Conservation (phyloP, 768 basidiomycete species). For the Termitomyces sp. region DNA sequence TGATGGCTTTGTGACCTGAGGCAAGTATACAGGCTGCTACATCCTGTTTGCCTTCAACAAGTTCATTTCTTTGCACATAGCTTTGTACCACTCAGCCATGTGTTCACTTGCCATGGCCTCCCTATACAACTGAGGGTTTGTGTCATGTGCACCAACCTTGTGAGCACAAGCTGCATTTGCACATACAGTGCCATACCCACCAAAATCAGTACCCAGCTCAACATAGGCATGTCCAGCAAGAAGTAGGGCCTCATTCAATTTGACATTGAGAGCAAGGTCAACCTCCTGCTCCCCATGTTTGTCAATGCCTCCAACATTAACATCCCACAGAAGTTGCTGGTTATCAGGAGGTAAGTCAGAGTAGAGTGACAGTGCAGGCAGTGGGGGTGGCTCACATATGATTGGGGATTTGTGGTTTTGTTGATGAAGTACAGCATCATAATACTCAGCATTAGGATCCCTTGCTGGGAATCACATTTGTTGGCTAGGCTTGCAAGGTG, state of each 20-base stretch:
- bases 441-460: background rate
- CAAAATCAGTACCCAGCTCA: background rate
- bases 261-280: background rate
- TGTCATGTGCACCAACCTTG: conserved; percentile 6
- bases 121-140: background rate
- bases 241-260: background rate
- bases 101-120: too few relatives aligned
- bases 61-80: too few relatives aligned
- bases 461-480: background rate
- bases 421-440: background rate
- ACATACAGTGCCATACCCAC: background rate
- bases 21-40: too few relatives aligned
- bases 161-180: background rate
- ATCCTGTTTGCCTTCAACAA: too few relatives aligned
- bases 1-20: too few relatives aligned
- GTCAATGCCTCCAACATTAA: too few relatives aligned
- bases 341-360: background rate
- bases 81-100: too few relatives aligned
- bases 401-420: background rate
- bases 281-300: background rate
- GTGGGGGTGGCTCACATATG: background rate
- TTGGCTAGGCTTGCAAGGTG: background rate
- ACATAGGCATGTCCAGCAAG: background rate
- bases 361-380: background rate
- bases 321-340: background rate